Evolutionary conservation across 495 filamentous ascomycete genomes (phyloP), one percentile per base, ranked within the genome.

Genomic region (Bathelium albidoporum): DNA sequence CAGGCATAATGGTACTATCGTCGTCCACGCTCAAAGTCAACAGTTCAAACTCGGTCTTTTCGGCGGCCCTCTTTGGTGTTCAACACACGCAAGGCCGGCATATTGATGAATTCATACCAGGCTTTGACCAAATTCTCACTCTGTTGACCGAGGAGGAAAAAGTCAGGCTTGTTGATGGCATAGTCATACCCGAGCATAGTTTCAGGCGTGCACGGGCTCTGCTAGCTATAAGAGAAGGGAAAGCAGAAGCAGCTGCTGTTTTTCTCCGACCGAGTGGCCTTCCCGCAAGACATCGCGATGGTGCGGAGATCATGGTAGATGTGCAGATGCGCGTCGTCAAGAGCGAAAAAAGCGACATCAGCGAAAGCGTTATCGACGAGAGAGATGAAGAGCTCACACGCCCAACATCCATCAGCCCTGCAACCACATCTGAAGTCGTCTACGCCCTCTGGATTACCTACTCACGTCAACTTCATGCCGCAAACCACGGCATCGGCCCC

Each of bases 371-470:
- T 10, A 77, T 79, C 58, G 68, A 72, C n/a, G 81, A 83, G 67
- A 65, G 82, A 31, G 81, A 83, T 24, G 76, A 76, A 39, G 71
- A 74, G 16, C 49, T 55, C 5, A 75, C 16, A 26, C 28, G 73
- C 39, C 70, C 73, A 32, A 77, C 78, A 36, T 75, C 77, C 31
- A 70, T 66, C 45, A 71, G 74, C 60, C 75, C 79, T 18, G 74
- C 72, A 1, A 76, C 79, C 5, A 77, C 85, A 43, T 83, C 88
- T 1, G 91, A 96, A 69, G 79, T 96, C 39, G 92, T 97, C 4
- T 97, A 91, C 76, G 94, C 94, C 20, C 76, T 98, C 26, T 98
- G 94, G 94, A 86, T 98, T 58, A 97, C 92, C 2, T 98, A 97
- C 72, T 97, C 94, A 10, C 80, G 91, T 45, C 90, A 96, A 65